These are phyloP conservation scores for Globomyces pollinis-pini DNA, from an alignment of 192 early-diverging fungal species.

Conservation along the genomic window DNA sequence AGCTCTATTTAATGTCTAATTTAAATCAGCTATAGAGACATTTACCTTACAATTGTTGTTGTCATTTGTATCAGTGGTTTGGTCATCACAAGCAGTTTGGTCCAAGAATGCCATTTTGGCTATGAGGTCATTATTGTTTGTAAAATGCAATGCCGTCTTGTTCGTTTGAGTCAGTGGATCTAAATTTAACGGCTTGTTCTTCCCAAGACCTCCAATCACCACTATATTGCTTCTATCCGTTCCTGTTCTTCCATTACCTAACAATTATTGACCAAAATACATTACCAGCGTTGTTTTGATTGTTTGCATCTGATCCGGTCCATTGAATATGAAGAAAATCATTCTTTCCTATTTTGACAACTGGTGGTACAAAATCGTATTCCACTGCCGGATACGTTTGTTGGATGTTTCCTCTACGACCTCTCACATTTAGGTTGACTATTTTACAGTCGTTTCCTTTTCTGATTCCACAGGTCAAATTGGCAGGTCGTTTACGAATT, in stretches of 20 bases:
- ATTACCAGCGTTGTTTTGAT: constrained; percentile 23
- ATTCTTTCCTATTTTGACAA: constrained; percentile 6
- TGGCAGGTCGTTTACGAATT: constrained; percentile 18
- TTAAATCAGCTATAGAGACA: too few relatives aligned
- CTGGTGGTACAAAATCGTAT: constrained; percentile 34
- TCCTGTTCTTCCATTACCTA: constrained; percentile 23
- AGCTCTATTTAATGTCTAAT: constrained; percentile 16
- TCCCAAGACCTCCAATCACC: constrained; percentile 4
- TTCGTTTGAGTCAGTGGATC: constrained; percentile 12
- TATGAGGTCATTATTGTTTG: constrained; percentile 20
- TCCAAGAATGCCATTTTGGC: constrained; percentile 20
- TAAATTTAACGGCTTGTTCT: constrained; percentile 24
- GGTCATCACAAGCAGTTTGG: constrained; percentile 19
- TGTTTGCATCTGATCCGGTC: constrained; percentile 31
- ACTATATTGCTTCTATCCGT: constrained; percentile 34
- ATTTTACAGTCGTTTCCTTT: constrained; percentile 12
- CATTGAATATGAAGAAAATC: constrained; percentile 35
- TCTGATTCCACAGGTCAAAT: constrained; percentile 7
- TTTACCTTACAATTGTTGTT: constrained; percentile 11
- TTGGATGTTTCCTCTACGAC: constrained; percentile 30
- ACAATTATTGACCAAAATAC: too few relatives aligned
- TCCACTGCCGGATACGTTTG: constrained; percentile 30
- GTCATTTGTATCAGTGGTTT: constrained; percentile 14
- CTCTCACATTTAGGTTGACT: constrained; percentile 32
- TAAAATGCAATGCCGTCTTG: constrained; percentile 18